These are phyloP conservation scores for Arxiozyma bovina DNA, from an alignment of 1,139 yeast genomes.

Conservation along the genomic window DNA sequence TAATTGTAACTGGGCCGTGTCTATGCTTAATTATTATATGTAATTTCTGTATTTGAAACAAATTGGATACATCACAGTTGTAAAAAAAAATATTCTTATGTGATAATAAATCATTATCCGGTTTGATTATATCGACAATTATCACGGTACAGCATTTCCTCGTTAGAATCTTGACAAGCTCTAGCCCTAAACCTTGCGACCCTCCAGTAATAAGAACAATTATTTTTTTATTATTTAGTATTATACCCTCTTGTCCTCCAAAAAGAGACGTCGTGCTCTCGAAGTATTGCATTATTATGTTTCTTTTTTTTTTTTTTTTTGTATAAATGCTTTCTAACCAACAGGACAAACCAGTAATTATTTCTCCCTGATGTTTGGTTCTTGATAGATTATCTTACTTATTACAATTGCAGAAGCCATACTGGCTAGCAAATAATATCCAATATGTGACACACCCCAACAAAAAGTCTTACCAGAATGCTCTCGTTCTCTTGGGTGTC, in stretches of 20 bases:
- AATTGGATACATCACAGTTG: slow-evolving; percentile 59
- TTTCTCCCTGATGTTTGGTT: too few species aligned
- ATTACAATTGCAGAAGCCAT: background rate
- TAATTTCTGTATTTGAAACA: slow-evolving; percentile 35
- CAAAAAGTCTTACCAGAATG: background rate
- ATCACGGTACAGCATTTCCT: slow-evolving; percentile 43
- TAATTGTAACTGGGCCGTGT: slow-evolving; percentile 53
- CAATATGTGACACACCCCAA: background rate
- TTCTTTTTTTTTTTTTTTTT: too few species aligned
- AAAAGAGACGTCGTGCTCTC: background rate
- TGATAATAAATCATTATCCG: slow-evolving; percentile 25
- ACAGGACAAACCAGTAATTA: too few species aligned
- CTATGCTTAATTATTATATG: slow-evolving; percentile 34
- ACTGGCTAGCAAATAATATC: background rate
- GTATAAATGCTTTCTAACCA: too few species aligned
- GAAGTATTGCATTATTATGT: background rate
- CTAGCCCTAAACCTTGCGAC: slow-evolving; percentile 61
- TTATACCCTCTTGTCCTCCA: background rate
- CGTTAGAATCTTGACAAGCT: slow-evolving; percentile 43
- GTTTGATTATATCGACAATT: slow-evolving; percentile 51
- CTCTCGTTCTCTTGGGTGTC: background rate
- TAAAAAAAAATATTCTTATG: slow-evolving; percentile 43
- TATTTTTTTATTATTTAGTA: slow-evolving; percentile 4
- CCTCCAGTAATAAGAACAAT: slow-evolving; percentile 82
- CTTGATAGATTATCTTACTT: background rate